Evolutionary conservation across 768 basidiomycete genomes (phyloP), one percentile per base, ranked within the genome.

Genomic region (Russula dissimulans): DNA sequence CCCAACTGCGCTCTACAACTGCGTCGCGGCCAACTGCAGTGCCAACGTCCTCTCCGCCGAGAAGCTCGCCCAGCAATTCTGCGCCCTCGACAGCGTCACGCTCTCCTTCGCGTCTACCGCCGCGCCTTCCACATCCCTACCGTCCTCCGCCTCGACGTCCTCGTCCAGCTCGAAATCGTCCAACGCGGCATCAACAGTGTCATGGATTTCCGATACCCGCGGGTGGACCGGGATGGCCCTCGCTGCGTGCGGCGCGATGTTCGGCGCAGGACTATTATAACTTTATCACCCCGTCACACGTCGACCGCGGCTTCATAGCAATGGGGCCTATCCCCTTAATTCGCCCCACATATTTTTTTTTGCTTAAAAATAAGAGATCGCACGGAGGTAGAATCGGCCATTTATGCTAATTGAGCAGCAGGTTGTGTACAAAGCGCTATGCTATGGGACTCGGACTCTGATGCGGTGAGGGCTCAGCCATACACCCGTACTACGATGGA

Each of bases 51-150:
- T 67, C 15, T 66, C 73, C 4, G 74, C 76, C 5, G 78, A 82
- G 69, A 64, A 59, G 15, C 72, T 82, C 36, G 76, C 79, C 1
- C 74, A 79, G 61, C 71, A 73, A 62, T 81, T 81, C 67, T 82
- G 81, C 66, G 71, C 75, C 18, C 47, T 76, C 52, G 75, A 76
- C 8, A 70, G 69, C 31, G 57, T 70, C 11, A 71, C 71, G 31
- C 69, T 73, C 5, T 70, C 73, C 1, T 67, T 78, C 43, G 64
- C 72, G 1, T 78, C 77, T 67, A 72, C 75, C 12, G 41, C 72
- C 15, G 64, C 72, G 2, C 18, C 55, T 9, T 43, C 49, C 0
- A 34, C 57, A 1, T 9, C n/a, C 29, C 34, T 12, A 8, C 2
- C 61, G 4, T 12, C 55, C 9, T 51, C 62, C 5, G 22, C 49